Evolutionary conservation across 2,329 filamentous ascomycete species (phyloP), one percentile per base, ranked within the genome.

Genomic region (Nigrospora oryzae): DNA sequence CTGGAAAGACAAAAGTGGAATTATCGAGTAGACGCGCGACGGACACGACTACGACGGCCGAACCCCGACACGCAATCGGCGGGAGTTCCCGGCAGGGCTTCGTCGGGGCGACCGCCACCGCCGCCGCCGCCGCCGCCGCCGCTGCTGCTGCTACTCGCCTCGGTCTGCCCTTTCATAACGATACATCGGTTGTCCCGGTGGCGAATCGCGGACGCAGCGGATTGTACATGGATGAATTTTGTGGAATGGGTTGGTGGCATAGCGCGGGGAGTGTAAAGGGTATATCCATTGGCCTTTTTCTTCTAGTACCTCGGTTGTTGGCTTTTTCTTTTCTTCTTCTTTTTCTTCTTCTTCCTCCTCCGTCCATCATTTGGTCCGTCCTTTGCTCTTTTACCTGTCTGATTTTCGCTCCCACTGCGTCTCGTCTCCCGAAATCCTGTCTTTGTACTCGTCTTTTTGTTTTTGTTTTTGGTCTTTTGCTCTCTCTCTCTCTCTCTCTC

Each of bases 1-100:
- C 59, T 59, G 64, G 65, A 63, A 66, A 66, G 61, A 65, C 55
- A 66, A 69, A 68, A 64, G 56, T 42, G 40, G 40, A 36, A 36
- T 42, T 42, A 42, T 42, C 35, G 42, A 38, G 35, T 38, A 43
- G 42, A 43, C n/a, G 23, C 34, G 30, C 36, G 36, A 23, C 42
- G 34, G 15, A 31, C 23, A 23, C 34, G 34, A 16, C 39, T 32
- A 42, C 40, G 35, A 35, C 40, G 19, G 40, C 40, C 28, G 40
- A 23, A 42, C 35, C n/a, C 28, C 40, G 40, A 42, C 35, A 30
- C 19, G 33, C 40, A 47, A 17, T 10, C 8, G 16, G 40, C 35
- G 19, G 33, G 40, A 42, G 32, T 14, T 32, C 15, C 40, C 34
- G 16, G 13, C 13, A 36, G 23, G 33, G 14, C 40, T 35, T 36